These are phyloP conservation scores for Eutrema salsugineum DNA, from an alignment of 441 rosid species.

Conservation along the genomic window DNA sequence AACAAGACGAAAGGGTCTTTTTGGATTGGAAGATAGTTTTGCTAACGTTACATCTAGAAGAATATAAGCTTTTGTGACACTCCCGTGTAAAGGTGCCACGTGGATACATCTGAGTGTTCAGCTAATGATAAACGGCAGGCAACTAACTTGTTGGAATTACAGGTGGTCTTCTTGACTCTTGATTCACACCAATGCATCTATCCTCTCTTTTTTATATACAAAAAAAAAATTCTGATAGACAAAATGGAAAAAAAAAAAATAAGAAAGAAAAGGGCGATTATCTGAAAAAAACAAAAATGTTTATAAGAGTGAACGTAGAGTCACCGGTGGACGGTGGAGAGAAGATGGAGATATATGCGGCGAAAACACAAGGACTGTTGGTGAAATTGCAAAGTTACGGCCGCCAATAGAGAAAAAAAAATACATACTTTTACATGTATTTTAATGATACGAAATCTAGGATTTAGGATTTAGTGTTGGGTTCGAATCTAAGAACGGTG, in stretches of 20 bases:
- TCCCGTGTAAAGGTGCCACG: background rate
- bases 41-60: constrained; percentile 30
- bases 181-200: constrained; percentile 16
- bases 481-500: background rate
- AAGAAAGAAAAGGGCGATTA: no score
- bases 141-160: constrained; percentile 24
- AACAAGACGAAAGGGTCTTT: constrained; percentile 19
- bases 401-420: background rate
- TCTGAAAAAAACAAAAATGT: no score
- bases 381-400: background rate
- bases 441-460: background rate
- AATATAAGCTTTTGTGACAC: constrained; percentile 20
- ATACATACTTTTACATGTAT: background rate
- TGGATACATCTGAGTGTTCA: background rate
- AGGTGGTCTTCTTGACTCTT: constrained; percentile 21
- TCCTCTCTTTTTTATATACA: background rate
- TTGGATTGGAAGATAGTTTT: background rate
- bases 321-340: constrained; percentile 10
- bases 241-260: background rate
- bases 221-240: no score
- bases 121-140: constrained; percentile 23
- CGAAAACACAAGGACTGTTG: background rate
- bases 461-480: background rate
- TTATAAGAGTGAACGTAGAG: constrained; percentile 9
- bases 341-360: constrained; percentile 21